Evolutionary conservation across 1,284 basidiomycete genomes (phyloP).

Genomic region (Farysia itapuensis): DNA sequence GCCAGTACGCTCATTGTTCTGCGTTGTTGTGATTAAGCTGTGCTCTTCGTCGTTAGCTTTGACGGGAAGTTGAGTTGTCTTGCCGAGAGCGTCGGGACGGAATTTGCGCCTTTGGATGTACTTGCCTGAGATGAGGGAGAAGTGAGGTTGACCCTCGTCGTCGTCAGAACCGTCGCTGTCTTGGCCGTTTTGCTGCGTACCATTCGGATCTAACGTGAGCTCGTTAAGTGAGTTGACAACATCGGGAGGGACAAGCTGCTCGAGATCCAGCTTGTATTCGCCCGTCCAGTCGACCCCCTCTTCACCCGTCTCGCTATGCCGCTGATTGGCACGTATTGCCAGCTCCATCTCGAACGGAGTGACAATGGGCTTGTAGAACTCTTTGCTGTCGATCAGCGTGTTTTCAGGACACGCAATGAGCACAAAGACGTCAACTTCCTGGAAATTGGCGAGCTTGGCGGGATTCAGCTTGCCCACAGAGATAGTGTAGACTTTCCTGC

Average conservation of each 20-base stretch:
- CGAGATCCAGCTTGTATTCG: constrained; percentile 79
- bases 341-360: constrained; percentile 91
- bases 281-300: constrained; percentile 70
- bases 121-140: constrained; percentile 82
- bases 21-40: constrained; percentile 1
- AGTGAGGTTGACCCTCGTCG: constrained; percentile 66
- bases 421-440: constrained; percentile 94
- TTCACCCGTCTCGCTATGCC: constrained; percentile 18
- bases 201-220: constrained; percentile 2
- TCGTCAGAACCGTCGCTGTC: constrained; percentile 19
- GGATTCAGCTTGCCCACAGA: constrained; percentile 94
- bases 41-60: constrained; percentile 37
- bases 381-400: constrained; percentile 78
- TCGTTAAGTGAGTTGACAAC: not conserved
- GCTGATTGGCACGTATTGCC: constrained; percentile 66
- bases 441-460: constrained; percentile 91
- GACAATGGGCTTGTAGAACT: constrained; percentile 85
- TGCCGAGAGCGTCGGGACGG: constrained; percentile 37
- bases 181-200: constrained; percentile 6
- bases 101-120: constrained; percentile 78
- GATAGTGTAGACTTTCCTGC: constrained; percentile 74
- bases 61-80: not conserved
- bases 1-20: not conserved
- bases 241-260: constrained; percentile 57
- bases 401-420: constrained; percentile 93